phyloP scores from a whole-genome alignment of 768 basidiomycete genomes.

The Lentinula detonsa region DNA sequence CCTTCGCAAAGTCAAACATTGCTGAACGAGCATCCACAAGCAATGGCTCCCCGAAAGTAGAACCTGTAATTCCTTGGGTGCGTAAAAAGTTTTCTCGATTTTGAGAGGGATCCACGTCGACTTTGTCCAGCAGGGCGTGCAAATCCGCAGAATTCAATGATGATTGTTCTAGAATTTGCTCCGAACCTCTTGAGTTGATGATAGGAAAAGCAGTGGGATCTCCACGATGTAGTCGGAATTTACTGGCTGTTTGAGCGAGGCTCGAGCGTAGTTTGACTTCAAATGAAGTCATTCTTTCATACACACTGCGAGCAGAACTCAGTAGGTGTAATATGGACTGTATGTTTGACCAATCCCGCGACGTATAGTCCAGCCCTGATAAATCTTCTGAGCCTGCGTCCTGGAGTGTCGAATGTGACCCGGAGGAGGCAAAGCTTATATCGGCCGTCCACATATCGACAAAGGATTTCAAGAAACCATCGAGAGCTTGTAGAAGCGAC shows the following conservation, averaged over 20 bases:
- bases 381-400: slow-evolving; percentile 52
- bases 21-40: slow-evolving; percentile 50
- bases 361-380: slow-evolving; percentile 78
- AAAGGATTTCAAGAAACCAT: slow-evolving; percentile 66
- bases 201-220: slow-evolving; percentile 51
- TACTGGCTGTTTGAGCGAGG: slow-evolving; percentile 52
- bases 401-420: slow-evolving; percentile 19
- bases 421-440: slow-evolving; percentile 30
- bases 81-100: slow-evolving; percentile 20
- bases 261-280: slow-evolving; percentile 62
- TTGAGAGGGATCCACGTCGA: slow-evolving; percentile 36
- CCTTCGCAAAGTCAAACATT: slow-evolving; percentile 57
- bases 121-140: slow-evolving; percentile 48
- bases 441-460: slow-evolving; percentile 57
- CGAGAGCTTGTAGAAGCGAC: slow-evolving; percentile 70
- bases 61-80: slow-evolving; percentile 16
- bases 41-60: slow-evolving; percentile 30
- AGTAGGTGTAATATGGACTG: slow-evolving; percentile 80
- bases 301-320: slow-evolving; percentile 69
- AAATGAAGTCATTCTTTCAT: slow-evolving; percentile 61
- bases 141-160: slow-evolving; percentile 78
- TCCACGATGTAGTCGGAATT: slow-evolving; percentile 49
- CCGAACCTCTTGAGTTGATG: slow-evolving; percentile 59
- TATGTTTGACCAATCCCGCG: slow-evolving; percentile 85
- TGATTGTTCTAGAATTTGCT: slow-evolving; percentile 76